Evolutionary conservation across 768 basidiomycete species (phyloP), one percentile per base, ranked within the genome.

Genomic region (Auricularia heimuer): DNA sequence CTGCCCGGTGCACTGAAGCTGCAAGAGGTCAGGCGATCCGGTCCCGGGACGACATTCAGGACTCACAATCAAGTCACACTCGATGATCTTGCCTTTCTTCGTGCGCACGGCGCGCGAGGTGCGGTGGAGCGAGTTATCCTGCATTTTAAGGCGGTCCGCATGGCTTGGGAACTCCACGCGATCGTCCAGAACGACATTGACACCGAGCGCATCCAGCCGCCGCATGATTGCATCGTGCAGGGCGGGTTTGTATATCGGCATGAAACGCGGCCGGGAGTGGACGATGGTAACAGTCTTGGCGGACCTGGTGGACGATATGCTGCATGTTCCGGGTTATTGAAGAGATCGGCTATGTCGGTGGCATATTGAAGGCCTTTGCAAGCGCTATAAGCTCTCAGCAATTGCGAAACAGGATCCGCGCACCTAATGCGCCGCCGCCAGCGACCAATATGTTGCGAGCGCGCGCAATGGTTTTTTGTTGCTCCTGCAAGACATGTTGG

Each of bases 311-410:
- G 56, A 18, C 56, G 56, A 33, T 14, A 14, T 7, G 21, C 24
- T 60, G 56, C 56, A 29, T 60, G 34, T 29, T 29, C 56, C 24
- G 56, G 56, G 56, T 60, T 60, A 33, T 60, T 60, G 56, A 29
- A 60, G 16, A 60, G 56, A 29, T 60, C 56, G 21, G 56, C 56
- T 12, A 60, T 60, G 56, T 60, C 56, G 56, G 24, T 60, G 10
- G 56, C 56, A 24, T 60, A 60, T 29, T 60, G 56, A 8, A 60
- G 6, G 56, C 56, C 56, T 60, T 51, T 21, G 21, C 14, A 51
- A 8, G 12, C 56, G 56, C 4, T 4, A 29, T 24, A 1, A 29
- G 18, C 34, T 18, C 34, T 33, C 7, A 60, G 24, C 24, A 18
- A 29, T 4, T 8, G 56, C 24, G 33, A 10, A 35, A 60, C 14